Evolutionary conservation across 495 filamentous ascomycete genomes (phyloP).

Genomic region (Wilcoxina mikolae): DNA sequence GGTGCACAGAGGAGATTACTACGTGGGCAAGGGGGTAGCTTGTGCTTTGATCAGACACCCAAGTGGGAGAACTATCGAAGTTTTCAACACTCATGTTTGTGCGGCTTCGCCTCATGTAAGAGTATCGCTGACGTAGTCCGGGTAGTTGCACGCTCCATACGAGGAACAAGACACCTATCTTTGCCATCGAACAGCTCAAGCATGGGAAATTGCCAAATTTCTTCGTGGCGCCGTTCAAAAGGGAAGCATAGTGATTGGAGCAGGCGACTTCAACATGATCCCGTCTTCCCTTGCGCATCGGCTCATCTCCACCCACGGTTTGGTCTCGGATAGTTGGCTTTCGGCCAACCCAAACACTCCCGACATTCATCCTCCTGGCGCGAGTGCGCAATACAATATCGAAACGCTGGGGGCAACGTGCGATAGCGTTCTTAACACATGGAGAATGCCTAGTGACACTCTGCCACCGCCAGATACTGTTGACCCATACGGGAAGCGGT

Average conservation of each 20-base stretch:
- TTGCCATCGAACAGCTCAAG: slow-evolving; percentile 79
- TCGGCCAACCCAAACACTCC: slow-evolving; percentile 22
- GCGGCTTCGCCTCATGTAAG: not conserved
- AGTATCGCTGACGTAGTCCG: slow-evolving; percentile 11
- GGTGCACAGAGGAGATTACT: slow-evolving; percentile 90
- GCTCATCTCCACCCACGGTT: slow-evolving; percentile 62
- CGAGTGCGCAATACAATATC: slow-evolving; percentile 58
- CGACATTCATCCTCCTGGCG: slow-evolving; percentile 38
- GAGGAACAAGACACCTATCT: slow-evolving; percentile 70
- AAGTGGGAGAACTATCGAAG: slow-evolving; percentile 58
- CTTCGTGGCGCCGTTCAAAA: slow-evolving; percentile 72
- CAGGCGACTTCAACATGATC: slow-evolving; percentile 89
- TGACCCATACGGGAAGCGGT: slow-evolving; percentile 62
- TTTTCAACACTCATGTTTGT: slow-evolving; percentile 77
- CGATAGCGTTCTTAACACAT: slow-evolving; percentile 75
- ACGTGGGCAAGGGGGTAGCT: slow-evolving; percentile 86
- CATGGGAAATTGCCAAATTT: slow-evolving; percentile 93
- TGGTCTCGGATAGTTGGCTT: slow-evolving; percentile 68
- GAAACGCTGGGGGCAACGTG: slow-evolving; percentile 72
- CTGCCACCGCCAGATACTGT: slow-evolving; percentile 43
- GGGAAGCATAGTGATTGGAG: slow-evolving; percentile 66
- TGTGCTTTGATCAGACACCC: slow-evolving; percentile 63
- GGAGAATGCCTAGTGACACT: slow-evolving; percentile 59
- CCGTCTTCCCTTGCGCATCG: slow-evolving; percentile 76
- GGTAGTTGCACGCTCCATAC: slow-evolving; percentile 73